Base-by-base conservation (phyloP, 257 asterid species). In the Penstemon barbatus region DNA sequence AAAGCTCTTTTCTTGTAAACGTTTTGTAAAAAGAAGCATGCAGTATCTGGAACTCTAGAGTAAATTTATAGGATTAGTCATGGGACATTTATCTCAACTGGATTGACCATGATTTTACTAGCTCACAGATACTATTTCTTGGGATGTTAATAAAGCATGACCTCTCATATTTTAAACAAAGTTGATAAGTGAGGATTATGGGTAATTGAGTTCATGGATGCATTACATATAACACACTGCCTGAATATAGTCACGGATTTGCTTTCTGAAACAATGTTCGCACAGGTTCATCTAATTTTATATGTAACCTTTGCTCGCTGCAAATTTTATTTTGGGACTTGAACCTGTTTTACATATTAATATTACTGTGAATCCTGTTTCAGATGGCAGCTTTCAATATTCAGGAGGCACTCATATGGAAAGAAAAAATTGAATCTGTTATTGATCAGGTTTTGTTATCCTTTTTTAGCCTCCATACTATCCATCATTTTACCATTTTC, bases 341-440 rank as follows among this genome's bases (percentile, higher is more conserved):
- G 13, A 64, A 46, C 62, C 46, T 69, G 18, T 61, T 77, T 65
- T 63, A 57, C 66, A 7, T 71, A 33, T 71, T 50, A 11, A 59
- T 71, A 60, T 72, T 40, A 57, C 60, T 72, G 33, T 25, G 33
- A 25, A 25, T 25, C 33, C 33, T 72, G 74, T 78, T 83, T 75
- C 88, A 94, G 99, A 89, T 94, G 99, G 97, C 99, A 67, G 99
- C 99, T 81, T 94, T 89, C 88, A 91, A 94, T 91, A 94, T 94
- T 75, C 97, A 91, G 86, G 97, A 94, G 79, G 92, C 97, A 63
- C 91, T 94, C 74, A 83, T 86, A 73, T 94, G 99, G 99, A 94
- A 94, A 81, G 97, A 94, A 72, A 94, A 94, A 83, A 87, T 94
- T 52, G 99, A 94, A 85, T 91, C 85, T 62, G 91, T 89, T 67